Percentiles rank a stretch among this genome's conserved stretches.
Evolutionary conservation across 169 alveolate genomes (phyloP).

Genomic region (Plasmodium ovale): DNA sequence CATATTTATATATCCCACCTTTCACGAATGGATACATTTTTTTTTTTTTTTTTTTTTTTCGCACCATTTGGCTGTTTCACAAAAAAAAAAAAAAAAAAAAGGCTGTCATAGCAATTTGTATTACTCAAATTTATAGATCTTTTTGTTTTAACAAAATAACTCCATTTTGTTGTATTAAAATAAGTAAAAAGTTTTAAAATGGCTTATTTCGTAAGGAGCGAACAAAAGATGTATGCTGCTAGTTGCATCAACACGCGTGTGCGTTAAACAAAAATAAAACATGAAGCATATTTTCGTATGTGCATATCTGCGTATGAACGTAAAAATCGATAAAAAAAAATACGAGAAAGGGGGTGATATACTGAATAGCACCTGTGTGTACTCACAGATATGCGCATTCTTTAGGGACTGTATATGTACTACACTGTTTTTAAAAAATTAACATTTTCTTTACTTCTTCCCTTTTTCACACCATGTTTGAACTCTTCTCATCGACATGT

Average conservation of each 20-base stretch:
- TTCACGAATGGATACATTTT: too few species aligned
- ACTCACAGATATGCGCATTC: neutral
- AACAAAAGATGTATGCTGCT: neutral
- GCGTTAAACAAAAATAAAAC: neutral
- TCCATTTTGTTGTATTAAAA: constrained; percentile 9
- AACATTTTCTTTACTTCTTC: too few species aligned
- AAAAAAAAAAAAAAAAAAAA: neutral
- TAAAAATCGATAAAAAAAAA: neutral
- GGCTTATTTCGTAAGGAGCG: neutral
- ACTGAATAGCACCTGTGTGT: neutral
- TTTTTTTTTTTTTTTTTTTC: too few species aligned
- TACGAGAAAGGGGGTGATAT: neutral
- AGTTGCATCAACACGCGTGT: constrained; percentile 1
- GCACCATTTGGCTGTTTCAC: too few species aligned
- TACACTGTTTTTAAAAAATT: too few species aligned
- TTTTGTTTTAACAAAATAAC: constrained; percentile 24
- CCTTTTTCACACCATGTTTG: too few species aligned
- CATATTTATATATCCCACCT: too few species aligned
- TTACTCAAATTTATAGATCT: constrained; percentile 3
- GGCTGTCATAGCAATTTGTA: too few species aligned
- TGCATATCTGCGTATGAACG: neutral
- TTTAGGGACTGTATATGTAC: too few species aligned
- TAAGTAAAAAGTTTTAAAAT: neutral
- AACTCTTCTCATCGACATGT: neutral
- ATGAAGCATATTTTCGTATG: neutral